Evolutionary conservation across 2,329 filamentous ascomycete genomes (phyloP), one percentile per base, ranked within the genome.

Genomic region (Fusarium sacchari): DNA sequence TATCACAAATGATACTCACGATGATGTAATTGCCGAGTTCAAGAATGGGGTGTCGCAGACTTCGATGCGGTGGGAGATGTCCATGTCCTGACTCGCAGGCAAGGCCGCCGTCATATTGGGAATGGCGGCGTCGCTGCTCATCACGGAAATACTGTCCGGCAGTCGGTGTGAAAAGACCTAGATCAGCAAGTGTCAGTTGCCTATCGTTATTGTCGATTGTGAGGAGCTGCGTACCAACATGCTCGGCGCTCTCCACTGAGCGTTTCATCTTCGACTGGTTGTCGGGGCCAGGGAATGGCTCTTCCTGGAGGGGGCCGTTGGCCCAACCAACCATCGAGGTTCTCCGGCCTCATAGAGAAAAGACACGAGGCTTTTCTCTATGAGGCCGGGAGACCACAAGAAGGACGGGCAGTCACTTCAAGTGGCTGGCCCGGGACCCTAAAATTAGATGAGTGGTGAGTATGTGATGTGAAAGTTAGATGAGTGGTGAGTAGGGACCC

Each of bases 231-330:
- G 81, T 80, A 90, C 94, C 95, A 75, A 96, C 90, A 78, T 94
- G 91, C 80, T 94, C 92, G 5, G 94, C 94, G 80, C 96, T 97
- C 80, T 97, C 93, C 69, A 93, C 92, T 76, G 93, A 96, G 70
- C 95, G 89, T 83, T 94, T 93, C 87, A 96, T 92, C 85, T 97
- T 97, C 2, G 93, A 93, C 62, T 91, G 88, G 79, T 97, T 97
- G 83, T 97, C 94, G 0, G 94, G 92, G 5, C 86, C 84, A 0
- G 94, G 94, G 77, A 97, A 97, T 0, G 84, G 81, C 75, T 94
- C 92, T 81, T 97, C 94, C 37, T 89, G 84, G 30, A 32, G 5
- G 12, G 30, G 12, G 30, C 14, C 30, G 30, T 32, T 32, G 30
- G 3, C 30, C 4, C 30, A 32, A 32, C 30, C 30, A 32, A 13